phyloP scores from a whole-genome alignment of 2,329 filamentous ascomycete species.

The Fusarium pseudocircinatum region DNA sequence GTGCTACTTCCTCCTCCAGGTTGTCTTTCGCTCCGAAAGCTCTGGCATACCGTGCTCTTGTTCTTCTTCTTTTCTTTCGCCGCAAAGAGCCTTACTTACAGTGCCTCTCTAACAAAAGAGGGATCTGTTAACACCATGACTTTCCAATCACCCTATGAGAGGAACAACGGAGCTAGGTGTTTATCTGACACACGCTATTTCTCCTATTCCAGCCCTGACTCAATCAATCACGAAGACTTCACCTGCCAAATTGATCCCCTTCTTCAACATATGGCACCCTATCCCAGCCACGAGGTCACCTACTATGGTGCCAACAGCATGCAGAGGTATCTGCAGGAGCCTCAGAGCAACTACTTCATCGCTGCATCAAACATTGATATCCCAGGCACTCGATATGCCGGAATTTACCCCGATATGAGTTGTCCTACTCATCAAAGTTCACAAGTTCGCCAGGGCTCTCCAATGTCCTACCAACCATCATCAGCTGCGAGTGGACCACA shows the following conservation, averaged over 20 bases:
- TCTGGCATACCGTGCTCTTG: not conserved
- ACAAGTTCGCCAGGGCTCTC: conserved; percentile 26
- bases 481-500: conserved; percentile 26
- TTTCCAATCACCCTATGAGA: not conserved
- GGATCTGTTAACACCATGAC: not conserved
- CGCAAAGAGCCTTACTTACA: not conserved
- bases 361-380: not conserved
- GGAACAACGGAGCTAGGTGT: not conserved
- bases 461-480: conserved; percentile 31
- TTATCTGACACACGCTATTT: not conserved
- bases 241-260: conserved; percentile 19
- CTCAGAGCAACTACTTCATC: conserved; percentile 1
- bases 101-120: not conserved
- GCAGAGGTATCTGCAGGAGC: conserved; percentile 32
- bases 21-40: not conserved
- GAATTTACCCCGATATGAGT: conserved; percentile 1
- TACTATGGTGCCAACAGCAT: conserved; percentile 3
- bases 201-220: not conserved
- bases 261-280: conserved; percentile 5
- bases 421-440: not conserved
- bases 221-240: conserved; percentile 5
- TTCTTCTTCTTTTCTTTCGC: not conserved
- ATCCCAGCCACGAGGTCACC: not conserved
- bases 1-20: not conserved
- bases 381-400: not conserved